Base-by-base conservation (phyloP, 2,329 filamentous ascomycete species). In the Thelonectria discophora region DNA sequence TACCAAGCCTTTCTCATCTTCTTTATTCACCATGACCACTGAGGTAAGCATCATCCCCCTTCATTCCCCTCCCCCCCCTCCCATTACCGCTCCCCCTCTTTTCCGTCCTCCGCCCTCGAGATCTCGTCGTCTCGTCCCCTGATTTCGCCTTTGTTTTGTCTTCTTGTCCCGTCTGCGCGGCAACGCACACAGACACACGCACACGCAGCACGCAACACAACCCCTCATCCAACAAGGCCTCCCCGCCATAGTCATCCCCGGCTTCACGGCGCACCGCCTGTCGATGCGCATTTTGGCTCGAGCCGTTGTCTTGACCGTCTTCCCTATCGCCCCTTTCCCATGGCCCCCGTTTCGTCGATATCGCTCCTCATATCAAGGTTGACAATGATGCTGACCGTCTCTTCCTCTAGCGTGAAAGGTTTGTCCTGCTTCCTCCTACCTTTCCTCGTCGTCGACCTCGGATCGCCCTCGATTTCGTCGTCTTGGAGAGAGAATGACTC, bases 351-450 rank as follows among this genome's bases (percentile, higher is more conserved):
- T 66, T 52, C 37, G 6, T 30, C n/a, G 34, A 21, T 21, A 37
- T 13, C n/a, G 32, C 15, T 40, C 30, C 57, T 58, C 45, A 55
- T 47, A 3, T 45, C 27, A 40, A 37, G 49, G 21, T 54, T 56
- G 51, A 45, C 63, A 59, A 63, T 13, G 45, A 67, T 78, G 73
- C 79, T 79, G 74, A 76, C 75, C 68, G 53, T 75, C 58, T 72
- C 65, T 70, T 71, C 73, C 63, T 74, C 69, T 78, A 90, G 88
- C 88, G 88, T 84, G 88, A 90, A 81, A 90, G 85, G 88, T 90
- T 88, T 77, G 80, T 80, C 66, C 63, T 64, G 55, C 62, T 66
- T 48, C 59, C 59, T 49, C 55, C 43, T 49, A 45, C 53, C 37
- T 18, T 18, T 43, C 45, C 58, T 69, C 60, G 42, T 57, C 42